phyloP scores from a whole-genome alignment of 352 stramenopile species.

The Pythium vanterpoolii region DNA sequence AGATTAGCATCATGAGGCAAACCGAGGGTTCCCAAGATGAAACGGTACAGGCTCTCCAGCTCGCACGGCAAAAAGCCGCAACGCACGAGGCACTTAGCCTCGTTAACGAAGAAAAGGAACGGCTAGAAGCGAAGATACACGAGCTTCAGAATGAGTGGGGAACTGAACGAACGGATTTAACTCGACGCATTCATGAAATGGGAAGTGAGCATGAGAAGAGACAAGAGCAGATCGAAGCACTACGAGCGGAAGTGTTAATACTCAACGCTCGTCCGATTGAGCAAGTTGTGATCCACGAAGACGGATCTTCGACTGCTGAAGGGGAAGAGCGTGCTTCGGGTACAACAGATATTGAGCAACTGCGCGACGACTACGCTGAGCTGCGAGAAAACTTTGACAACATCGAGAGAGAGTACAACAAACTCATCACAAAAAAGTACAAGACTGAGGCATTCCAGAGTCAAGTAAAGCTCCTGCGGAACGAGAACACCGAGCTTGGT shows the following conservation, averaged over 20 bases:
- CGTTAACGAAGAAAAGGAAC: constrained; percentile 53
- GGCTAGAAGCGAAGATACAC: constrained; percentile 34
- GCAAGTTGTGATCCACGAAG: constrained; percentile 8
- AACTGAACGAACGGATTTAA: neutral
- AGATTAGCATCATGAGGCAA: constrained; percentile 28
- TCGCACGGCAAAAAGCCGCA: constrained; percentile 53
- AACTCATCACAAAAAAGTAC: constrained; percentile 62
- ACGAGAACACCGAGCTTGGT: constrained; percentile 57
- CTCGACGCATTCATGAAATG: constrained; percentile 6
- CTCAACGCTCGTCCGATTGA: constrained; percentile 5
- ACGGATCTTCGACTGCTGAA: constrained; percentile 11
- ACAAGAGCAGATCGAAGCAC: neutral
- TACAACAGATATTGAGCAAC: constrained; percentile 27
- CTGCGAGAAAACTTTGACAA: constrained; percentile 23
- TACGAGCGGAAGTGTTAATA: neutral
- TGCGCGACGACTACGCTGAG: constrained; percentile 30
- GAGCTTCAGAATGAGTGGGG: constrained; percentile 23
- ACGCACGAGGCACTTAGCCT: constrained; percentile 57
- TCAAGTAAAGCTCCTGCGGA: constrained; percentile 58
- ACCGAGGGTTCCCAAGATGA: constrained; percentile 64
- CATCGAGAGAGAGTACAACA: constrained; percentile 50
- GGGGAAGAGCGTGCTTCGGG: constrained; percentile 12
- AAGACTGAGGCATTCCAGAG: constrained; percentile 76
- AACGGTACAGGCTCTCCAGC: constrained; percentile 68
- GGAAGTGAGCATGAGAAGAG: constrained; percentile 10